Conservation (phyloP, 106 monocot species). For the Apostasia shenzhenica region DNA sequence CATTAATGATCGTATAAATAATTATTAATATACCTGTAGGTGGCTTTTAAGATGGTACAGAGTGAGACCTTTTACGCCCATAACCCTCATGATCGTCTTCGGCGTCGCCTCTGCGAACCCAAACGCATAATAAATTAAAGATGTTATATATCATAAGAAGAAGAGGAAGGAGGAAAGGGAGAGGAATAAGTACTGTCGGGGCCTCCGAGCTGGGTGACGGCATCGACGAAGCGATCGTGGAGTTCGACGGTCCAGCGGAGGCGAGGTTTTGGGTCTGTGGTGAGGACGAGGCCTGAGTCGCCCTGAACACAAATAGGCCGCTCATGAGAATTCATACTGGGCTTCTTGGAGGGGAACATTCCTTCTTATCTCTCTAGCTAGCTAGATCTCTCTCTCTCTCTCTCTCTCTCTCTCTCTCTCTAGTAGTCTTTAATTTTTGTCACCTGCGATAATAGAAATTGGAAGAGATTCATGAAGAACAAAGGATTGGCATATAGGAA, state of each 20-base stretch:
- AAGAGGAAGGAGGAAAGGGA: not conserved
- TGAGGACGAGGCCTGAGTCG: slow-evolving; percentile 95
- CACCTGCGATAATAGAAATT: slow-evolving; percentile 20
- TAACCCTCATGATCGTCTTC: slow-evolving; percentile 98
- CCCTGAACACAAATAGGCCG: slow-evolving; percentile 80
- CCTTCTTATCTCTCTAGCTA: slow-evolving; percentile 4
- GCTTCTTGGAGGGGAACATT: slow-evolving; percentile 64
- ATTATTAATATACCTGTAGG: slow-evolving; percentile 47
- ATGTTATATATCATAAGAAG: not conserved
- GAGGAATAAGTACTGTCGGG: slow-evolving; percentile 56
- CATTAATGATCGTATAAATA: not conserved
- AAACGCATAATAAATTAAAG: not conserved
- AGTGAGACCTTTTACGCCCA: slow-evolving; percentile 95
- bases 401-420: slow-evolving; percentile 5
- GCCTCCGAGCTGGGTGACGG: slow-evolving; percentile 91
- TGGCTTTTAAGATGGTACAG: slow-evolving; percentile 97
- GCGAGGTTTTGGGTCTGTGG: slow-evolving; percentile 95
- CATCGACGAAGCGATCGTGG: slow-evolving; percentile 95
- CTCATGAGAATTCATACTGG: slow-evolving; percentile 60
- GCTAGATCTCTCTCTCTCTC: not conserved
- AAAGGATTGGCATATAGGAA: slow-evolving; percentile 38
- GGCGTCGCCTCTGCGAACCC: slow-evolving; percentile 82
- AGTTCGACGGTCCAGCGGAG: slow-evolving; percentile 99
- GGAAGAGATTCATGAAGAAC: slow-evolving; percentile 53
- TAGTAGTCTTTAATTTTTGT: not conserved